Conservation (phyloP, 257 asterid genomes). For the Henckelia pumila region DNA sequence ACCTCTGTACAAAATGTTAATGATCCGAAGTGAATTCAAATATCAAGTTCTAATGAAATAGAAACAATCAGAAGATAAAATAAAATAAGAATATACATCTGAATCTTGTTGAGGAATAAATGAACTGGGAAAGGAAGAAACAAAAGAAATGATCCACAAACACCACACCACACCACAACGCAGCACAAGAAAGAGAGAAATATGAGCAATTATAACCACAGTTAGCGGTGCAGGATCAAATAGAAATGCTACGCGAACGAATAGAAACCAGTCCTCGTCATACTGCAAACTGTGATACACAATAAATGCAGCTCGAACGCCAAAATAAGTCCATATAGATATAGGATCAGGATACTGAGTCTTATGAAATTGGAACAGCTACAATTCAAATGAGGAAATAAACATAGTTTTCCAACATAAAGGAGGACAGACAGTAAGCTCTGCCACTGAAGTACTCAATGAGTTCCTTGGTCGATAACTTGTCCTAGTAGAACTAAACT, state of each 20-base stretch:
- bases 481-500: conserved; percentile 36
- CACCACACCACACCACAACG: background rate
- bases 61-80: background rate
- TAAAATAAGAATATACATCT: background rate
- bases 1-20: background rate
- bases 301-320: conserved; percentile 32
- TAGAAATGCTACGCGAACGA: conserved; percentile 17
- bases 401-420: conserved; percentile 62
- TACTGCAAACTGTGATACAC: conserved; percentile 26
- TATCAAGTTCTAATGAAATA: no score
- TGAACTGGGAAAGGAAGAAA: background rate
- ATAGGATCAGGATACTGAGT: conserved; percentile 40
- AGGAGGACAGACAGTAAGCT: conserved; percentile 51
- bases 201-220: conserved; percentile 10
- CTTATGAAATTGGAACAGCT: conserved; percentile 44
- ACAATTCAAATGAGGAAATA: conserved; percentile 41
- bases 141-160: background rate
- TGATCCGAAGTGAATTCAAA: background rate
- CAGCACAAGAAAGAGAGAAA: background rate
- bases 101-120: background rate
- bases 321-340: conserved; percentile 35
- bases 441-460: conserved; percentile 48
- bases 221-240: conserved; percentile 31
- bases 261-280: conserved; percentile 25
- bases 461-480: conserved; percentile 42